Base-by-base conservation (phyloP, 2,329 filamentous ascomycete species). In the Lachnellula willkommii region DNA sequence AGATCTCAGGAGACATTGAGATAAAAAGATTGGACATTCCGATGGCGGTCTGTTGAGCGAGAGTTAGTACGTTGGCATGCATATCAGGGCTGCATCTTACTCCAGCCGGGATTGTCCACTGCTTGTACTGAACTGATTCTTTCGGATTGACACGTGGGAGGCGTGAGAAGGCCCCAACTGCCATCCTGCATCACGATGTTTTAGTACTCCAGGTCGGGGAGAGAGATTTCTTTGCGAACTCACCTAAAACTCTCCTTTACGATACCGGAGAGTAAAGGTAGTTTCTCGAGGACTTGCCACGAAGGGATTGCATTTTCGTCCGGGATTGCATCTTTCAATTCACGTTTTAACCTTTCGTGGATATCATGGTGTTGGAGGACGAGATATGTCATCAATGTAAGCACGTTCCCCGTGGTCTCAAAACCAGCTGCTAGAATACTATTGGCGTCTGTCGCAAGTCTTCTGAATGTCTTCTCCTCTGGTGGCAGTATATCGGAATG, bases 301-400 rank as follows among this genome's bases (percentile, higher is more conserved):
- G 65, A 60, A 9, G 54, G 42, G 28, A 59, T 5, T 55, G 56
- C 22, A 47, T 45, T 28, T 49, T 50, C n/a, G 28, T 54, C 32
- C 47, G 57, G 50, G 20, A 57, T 51, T 5, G 53, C 56, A 15
- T 47, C 54, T 24, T 52, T 57, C 6, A 76, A 63, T 57, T 76
- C 73, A 1, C 59, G 52, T 5, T 63, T 65, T 12, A 77, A 59
- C 5, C 54, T 61, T 1, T 49, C 17, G 1, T 68, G 58, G 7
- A 71, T 62, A 0, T 57, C 6, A 0, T 70, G 66, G 22, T 71
- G 63, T n/a, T 60, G 53, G 22, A 71, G 68, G 1, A 75, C 56
- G 63, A 71, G 54, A 61, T 68, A 74, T 3, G 68, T 62, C 17
- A 69, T 59, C 14, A 71, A 53, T 3, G 66, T 57, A 14, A 75